Evolutionary conservation across 1,139 yeast species (phyloP), one percentile per base, ranked within the genome.

Genomic region (Diutina neorugosa): DNA sequence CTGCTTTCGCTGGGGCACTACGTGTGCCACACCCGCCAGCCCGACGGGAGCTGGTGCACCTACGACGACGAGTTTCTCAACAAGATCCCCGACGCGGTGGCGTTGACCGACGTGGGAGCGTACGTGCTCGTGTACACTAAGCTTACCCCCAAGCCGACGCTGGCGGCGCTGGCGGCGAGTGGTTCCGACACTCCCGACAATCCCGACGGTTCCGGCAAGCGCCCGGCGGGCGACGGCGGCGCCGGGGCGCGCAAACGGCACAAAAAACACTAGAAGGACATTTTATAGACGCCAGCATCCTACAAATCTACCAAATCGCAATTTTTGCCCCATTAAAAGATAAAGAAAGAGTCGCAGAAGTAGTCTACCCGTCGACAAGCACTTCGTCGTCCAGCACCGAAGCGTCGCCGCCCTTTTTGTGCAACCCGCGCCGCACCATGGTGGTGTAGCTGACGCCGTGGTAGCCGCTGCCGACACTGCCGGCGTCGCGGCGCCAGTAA

Each of bases 1-100:
- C 86, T 96, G 1, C 82, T 91, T 14, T 83, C 91, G 51, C 84
- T 94, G 7, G 99, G 99, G 5, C 99, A 93, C 67, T 93, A 93
- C 63, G 80, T 90, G 57, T 86, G 96, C 1, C 90, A 87, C 65
- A 88, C 96, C 63, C 80, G 86, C 57, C 96, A 91, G 65, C 96
- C 97, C 1, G 93, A 88, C 65, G 89, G 89, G 1, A 69, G 84
- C 1, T 93, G 98, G 98, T 84, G 89, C 40, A 85, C 91, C 11
- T 93, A 91, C 65, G 98, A 93, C 65, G 99, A 93, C 64, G 98
- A 93, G 62, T 82, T 84, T 62, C 82, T 89, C 58, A 86, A 87
- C 62, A 77, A 76, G 57, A 81, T 88, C 54, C 76, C 84, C 48
- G 94, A 87, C 63, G 74, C 80, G 54, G 82, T 80, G 53, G 96